Conservation (phyloP, 2,329 filamentous ascomycete species). For the Penicillium sp. region DNA sequence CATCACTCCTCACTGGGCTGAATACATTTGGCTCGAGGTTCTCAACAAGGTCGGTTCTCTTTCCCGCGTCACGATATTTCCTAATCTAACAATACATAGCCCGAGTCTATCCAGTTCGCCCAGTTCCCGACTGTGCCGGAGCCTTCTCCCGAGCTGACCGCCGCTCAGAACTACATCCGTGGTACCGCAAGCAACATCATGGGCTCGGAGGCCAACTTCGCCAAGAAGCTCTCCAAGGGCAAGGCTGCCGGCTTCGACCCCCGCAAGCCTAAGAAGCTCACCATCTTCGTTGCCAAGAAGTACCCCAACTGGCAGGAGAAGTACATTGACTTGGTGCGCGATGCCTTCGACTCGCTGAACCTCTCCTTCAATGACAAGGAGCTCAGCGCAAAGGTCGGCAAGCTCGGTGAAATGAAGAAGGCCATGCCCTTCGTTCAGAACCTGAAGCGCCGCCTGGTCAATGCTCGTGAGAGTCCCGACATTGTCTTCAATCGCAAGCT, state of each 20-base stretch:
- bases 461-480: slow-evolving; percentile 62
- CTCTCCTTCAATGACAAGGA: slow-evolving; percentile 75
- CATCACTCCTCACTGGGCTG: slow-evolving; percentile 89
- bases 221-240: slow-evolving; percentile 91
- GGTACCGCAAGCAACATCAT: slow-evolving; percentile 74
- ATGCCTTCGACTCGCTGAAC: slow-evolving; percentile 63
- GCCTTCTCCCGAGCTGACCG: slow-evolving; percentile 66
- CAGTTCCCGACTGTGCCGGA: slow-evolving; percentile 69
- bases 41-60: slow-evolving; percentile 60
- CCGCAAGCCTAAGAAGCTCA: slow-evolving; percentile 86
- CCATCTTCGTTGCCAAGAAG: slow-evolving; percentile 74
- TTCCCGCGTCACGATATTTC: neutral
- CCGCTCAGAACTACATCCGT: slow-evolving; percentile 79
- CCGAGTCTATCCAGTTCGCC: slow-evolving; percentile 73
- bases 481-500: slow-evolving; percentile 80
- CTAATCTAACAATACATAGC: slow-evolving; percentile 39
- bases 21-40: slow-evolving; percentile 91
- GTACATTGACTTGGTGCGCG: slow-evolving; percentile 76
- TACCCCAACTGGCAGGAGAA: slow-evolving; percentile 92
- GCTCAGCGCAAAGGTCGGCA: slow-evolving; percentile 73
- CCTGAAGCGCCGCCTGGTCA: slow-evolving; percentile 77
- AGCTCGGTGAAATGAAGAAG: slow-evolving; percentile 83
- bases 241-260: slow-evolving; percentile 84
- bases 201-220: slow-evolving; percentile 69
- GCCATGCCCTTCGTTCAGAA: slow-evolving; percentile 94